Base-by-base conservation (phyloP, 2,329 filamentous ascomycete species). In the Pseudogymnoascus sp. region DNA sequence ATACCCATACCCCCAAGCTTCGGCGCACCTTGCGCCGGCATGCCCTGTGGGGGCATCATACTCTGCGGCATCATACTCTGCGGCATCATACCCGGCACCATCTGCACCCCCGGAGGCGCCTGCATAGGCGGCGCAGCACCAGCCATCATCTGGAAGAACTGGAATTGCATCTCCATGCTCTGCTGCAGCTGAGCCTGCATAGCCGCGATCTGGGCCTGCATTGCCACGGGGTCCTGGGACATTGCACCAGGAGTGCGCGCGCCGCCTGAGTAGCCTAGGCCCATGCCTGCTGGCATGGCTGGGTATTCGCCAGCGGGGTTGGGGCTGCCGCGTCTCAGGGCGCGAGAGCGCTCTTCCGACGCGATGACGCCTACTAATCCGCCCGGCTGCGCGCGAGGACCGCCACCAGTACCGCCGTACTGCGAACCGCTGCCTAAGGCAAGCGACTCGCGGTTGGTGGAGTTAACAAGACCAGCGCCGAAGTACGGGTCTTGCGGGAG, bases 111-210 rank as follows among this genome's bases (percentile, higher is more conserved):
- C 10, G 40, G 18, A 5, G 40, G 40, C 69, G 40, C 25, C 23
- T 31, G 25, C 31, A 35, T 16, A 5, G 50, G 50, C 6, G 67
- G 66, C 10, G 63, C 62, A 11, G 74, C 76, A 60, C 50, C 50
- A 59, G 76, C 80, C 82, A 91, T 89, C 84, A 91, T 88, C 70
- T 92, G 89, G 88, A 95, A 93, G 76, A 92, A 92, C 73, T 95
- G 90, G 88, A 95, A 92, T 73, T 96, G 91, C 87, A 94, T 91
- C 72, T 92, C 88, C 89, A 93, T 92, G 76, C 93, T 92, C 70
- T 91, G 87, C 63, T 84, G 83, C 90, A 93, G 92, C 71, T 92
- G 89, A 21, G 23, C 14, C 71, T 91, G 88, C 5, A 84, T 88
- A 81, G 94, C 88, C 68, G 92, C 87, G 44, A 92, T 81, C 69